Base-by-base conservation (phyloP, 2,329 filamentous ascomycete species). In the Botrytis aclada region DNA sequence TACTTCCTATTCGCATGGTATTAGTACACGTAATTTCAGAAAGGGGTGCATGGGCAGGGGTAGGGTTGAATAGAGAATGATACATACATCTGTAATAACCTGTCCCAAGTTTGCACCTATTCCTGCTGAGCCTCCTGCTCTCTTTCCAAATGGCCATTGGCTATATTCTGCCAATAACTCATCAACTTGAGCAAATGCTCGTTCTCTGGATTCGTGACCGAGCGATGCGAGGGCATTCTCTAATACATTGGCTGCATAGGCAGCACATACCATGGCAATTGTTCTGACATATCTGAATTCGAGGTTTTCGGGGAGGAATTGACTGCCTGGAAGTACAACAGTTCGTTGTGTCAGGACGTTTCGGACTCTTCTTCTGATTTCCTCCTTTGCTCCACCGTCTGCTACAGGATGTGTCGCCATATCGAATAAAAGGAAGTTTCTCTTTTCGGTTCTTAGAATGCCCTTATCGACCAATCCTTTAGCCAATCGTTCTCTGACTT, bases 361-460 rank as follows among this genome's bases (percentile, higher is more conserved):
- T 81, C 95, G 92, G 77, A 98, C 95, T 79, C 96, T 92, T 81
- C 93, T 90, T 79, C 96, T 90, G 80, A 99, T 96, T 85, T 99
- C 96, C 81, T 98, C 96, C 86, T 99, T 99, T 80, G 96, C 96
- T 80, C 94, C 95, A 77, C 94, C 93, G 80, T 99, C 96, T 76
- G 94, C 95, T 73, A 99, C 95, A 60, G 96, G 96, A 83, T 99
- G 96, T 76, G 96, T 99, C 73, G 96, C 96, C 96, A 99, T 99
- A 85, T 99, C 96, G 86, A 99, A 99, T 76, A 99, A 92, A 77
- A 99, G 89, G 86, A 99, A 99, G 86, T 99, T 99, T 84, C 94
- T 94, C 87, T 99, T 99, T 84, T 99, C 96, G 74, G 96, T 99
- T 79, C 96, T 93, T 73, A 99, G 89, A 82, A 99, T 97, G 80